Base-by-base conservation (phyloP, 1,139 yeast genomes). In the Saccharomycopsis crataegensis region DNA sequence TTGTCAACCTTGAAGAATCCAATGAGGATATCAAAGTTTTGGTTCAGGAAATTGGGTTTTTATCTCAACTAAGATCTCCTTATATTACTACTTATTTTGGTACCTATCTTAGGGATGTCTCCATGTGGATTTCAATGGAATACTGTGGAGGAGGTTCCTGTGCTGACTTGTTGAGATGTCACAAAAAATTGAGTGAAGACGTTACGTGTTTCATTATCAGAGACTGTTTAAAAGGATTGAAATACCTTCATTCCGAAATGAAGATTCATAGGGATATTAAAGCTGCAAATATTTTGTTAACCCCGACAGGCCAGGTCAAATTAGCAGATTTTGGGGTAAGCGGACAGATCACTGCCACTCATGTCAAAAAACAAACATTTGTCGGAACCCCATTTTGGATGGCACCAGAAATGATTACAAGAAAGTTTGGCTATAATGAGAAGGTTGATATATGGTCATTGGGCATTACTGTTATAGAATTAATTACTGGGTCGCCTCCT, bases 311-410 rank as follows among this genome's bases (percentile, higher is more conserved):
- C 0, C 70, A 71, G 14, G 80, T 87, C 14, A 87, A 87, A 64
- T 68, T 88, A 46, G 95, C 89, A 0, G 96, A 88, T 69, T 87
- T 88, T 72, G 96, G 96, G 1, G 96, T 88, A 8, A 83, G 91
- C 62, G 93, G 93, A 0, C 89, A 86, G 63, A 71, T 86, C 42
- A 77, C 84, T n/a, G 72, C 79, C 43, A 80, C 87, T 0, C 72
- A 74, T 49, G 74, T 76, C 52, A 79, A 78, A 59, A 78, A 82
- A 59, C 75, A 79, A 57, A 87, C 95, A 0, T 83, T 87, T 72
- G 96, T 87, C 40, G 96, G 96, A 0, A 87, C 96, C 0, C 96
- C 96, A 17, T 86, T 80, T 66, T 88, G 96, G 96, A 88, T 88
- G 96, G 96, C 96, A 0, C 96, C 96, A 0, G 96, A 88, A 64